Evolutionary conservation across 2,329 filamentous ascomycete genomes (phyloP).

Genomic region (Scedosporium boydii): DNA sequence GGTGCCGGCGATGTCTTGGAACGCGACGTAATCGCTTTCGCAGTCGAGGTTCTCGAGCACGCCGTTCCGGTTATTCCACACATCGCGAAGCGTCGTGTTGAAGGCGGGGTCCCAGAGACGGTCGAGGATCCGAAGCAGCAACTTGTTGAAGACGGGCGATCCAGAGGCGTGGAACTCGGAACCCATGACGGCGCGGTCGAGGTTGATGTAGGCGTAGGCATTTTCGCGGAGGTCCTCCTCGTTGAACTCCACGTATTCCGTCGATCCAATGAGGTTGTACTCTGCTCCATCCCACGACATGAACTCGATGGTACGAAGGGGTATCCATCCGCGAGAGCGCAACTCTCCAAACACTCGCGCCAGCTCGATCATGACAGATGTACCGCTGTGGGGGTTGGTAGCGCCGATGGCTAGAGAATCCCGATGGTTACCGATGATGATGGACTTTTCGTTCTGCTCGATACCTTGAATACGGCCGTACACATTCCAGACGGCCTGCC

Average conservation of each 20-base stretch:
- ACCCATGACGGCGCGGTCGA: slow-evolving; percentile 75
- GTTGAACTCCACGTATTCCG: slow-evolving; percentile 86
- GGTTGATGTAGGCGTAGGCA: slow-evolving; percentile 82
- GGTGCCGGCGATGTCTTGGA: slow-evolving; percentile 83
- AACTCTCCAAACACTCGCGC: slow-evolving; percentile 77
- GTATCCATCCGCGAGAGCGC: slow-evolving; percentile 70
- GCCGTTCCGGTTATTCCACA: slow-evolving; percentile 61
- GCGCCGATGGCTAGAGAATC: slow-evolving; percentile 90
- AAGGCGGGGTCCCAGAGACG: slow-evolving; percentile 62
- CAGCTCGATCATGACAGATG: slow-evolving; percentile 84
- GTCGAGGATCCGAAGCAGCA: slow-evolving; percentile 63
- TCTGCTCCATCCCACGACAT: slow-evolving; percentile 92
- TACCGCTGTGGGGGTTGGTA: slow-evolving; percentile 76
- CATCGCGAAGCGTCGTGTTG: slow-evolving; percentile 62
- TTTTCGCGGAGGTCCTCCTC: slow-evolving; percentile 62
- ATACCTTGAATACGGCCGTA: slow-evolving; percentile 76
- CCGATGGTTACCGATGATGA: slow-evolving; percentile 87
- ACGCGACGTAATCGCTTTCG: slow-evolving; percentile 77
- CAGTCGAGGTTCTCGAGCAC: slow-evolving; percentile 61
- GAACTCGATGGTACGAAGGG: slow-evolving; percentile 90
- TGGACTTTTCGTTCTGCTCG: slow-evolving; percentile 72
- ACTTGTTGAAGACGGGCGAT: slow-evolving; percentile 67
- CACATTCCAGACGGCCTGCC: slow-evolving; percentile 87
- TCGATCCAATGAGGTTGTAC: slow-evolving; percentile 90
- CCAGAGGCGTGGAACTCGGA: slow-evolving; percentile 66